phyloP scores from a whole-genome alignment of 306 rosid genomes.

The Trichosanthes cucumerina region DNA sequence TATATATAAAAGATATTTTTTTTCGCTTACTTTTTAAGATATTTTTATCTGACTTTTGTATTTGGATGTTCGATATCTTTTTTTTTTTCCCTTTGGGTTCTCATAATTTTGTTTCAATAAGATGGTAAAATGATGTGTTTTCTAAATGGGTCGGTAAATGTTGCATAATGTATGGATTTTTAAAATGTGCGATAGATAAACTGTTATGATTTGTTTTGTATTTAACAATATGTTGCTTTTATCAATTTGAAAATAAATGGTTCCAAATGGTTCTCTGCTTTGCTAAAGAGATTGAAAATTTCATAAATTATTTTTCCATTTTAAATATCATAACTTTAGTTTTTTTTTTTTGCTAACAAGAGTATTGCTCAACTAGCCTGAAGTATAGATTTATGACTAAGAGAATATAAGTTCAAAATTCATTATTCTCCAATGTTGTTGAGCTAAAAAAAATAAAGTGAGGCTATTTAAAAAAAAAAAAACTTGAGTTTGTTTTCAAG shows the following conservation, averaged over 20 bases:
- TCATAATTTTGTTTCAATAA: not conserved
- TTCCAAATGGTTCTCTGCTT: too few species aligned
- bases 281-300: too few species aligned
- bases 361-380: too few species aligned
- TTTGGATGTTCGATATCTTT: not conserved
- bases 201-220: not conserved
- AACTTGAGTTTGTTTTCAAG: too few species aligned
- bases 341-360: not conserved
- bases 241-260: too few species aligned
- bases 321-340: not conserved
- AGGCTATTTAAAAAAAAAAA: too few species aligned
- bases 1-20: not conserved
- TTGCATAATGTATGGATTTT: not conserved
- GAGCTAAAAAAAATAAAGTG: too few species aligned
- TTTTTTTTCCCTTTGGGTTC: not conserved
- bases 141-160: not conserved
- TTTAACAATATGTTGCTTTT: not conserved
- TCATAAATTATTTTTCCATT: too few species aligned
- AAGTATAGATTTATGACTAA: too few species aligned
- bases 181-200: not conserved
- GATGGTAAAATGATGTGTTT: not conserved
- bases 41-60: not conserved
- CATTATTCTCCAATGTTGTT: too few species aligned
- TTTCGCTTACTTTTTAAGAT: not conserved
- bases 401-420: too few species aligned